phyloP scores from a whole-genome alignment of 1,284 basidiomycete species.

The Ustilago shanxiensis region DNA sequence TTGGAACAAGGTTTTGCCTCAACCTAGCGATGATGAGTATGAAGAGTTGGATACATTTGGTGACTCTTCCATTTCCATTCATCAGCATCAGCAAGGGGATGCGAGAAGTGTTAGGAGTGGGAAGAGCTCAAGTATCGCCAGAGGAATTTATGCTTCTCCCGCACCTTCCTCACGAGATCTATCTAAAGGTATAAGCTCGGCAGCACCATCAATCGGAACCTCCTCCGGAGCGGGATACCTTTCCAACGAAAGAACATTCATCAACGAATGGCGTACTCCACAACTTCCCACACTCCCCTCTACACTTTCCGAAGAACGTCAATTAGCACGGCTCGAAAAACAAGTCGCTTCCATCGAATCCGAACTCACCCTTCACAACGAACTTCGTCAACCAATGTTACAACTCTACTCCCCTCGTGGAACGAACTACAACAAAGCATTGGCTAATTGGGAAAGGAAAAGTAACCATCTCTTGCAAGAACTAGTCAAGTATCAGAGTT shows the following conservation, averaged over 20 bases:
- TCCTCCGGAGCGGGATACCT: constrained; percentile 16
- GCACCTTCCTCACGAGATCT: neutral
- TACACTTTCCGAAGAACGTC: constrained; percentile 88
- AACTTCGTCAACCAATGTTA: constrained; percentile 84
- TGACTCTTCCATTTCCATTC: neutral
- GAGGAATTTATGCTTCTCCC: constrained; percentile 6
- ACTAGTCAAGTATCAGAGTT: constrained; percentile 95
- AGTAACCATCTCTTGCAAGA: constrained; percentile 88
- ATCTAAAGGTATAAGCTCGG: neutral
- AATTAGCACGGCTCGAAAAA: constrained; percentile 70
- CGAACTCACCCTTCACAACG: constrained; percentile 86
- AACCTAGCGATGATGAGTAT: constrained; percentile 47
- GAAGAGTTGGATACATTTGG: constrained; percentile 73
- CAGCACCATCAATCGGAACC: constrained; percentile 14
- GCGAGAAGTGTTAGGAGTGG: constrained; percentile 49
- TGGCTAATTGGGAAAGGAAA: constrained; percentile 91
- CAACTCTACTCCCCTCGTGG: constrained; percentile 81
- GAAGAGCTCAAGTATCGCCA: constrained; percentile 1
- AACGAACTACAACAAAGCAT: constrained; percentile 81
- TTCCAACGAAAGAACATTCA: constrained; percentile 77
- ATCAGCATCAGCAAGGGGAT: constrained; percentile 13
- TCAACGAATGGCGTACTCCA: constrained; percentile 95
- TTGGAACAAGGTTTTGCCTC: constrained; percentile 80
- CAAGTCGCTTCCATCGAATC: constrained; percentile 75
- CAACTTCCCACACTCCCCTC: constrained; percentile 84